Evolutionary conservation across 371 early-diverging fungal genomes (phyloP), one percentile per base, ranked within the genome.

Genomic region (Mucor piriformis): DNA sequence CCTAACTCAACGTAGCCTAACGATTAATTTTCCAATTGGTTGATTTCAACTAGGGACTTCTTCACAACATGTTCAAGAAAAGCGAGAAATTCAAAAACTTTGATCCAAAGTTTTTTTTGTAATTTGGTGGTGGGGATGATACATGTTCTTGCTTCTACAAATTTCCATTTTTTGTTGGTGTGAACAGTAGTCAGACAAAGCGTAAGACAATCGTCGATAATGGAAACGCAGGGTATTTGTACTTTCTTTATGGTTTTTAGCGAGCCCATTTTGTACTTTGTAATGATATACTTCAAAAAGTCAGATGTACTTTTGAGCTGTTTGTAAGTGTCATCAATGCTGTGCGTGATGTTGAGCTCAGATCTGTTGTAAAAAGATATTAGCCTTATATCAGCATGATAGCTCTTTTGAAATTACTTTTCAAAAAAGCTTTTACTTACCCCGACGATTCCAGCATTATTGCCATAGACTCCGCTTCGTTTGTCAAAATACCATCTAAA

Each of bases 311-410:
- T 59, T 59, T 46, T 59, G n/a, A 59, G 15, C 13, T 59, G 59
- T 13, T 59, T 59, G 51, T 59, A 59, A 23, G 52, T 51, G 23
- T 59, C 59, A 59, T 59, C n/a, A 24, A 58, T 50, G 21, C 3
- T 32, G 42, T 58, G 50, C 6, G 16, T 6, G 20, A 20, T 40
- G 40, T 2, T 42, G 13, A 6, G 15, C 42, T 59, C 52, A 1
- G 59, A 52, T 51, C 46, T 59, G 50, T 43, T 50, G 42, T 20
- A 18, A 51, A 10, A 59, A 34, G 18, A 44, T 5, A n/a, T 35
- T 25, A 44, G 46, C 25, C 32, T 52, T 46, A 35, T 5, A 34
- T 23, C 25, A 51, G 13, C 18, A 51, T 47, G 27, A 40, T 3
- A 20, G 50, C 32, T 12, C 23, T 15, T 37, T 47, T 15, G 18